Evolutionary conservation across 2,329 filamentous ascomycete species (phyloP), one percentile per base, ranked within the genome.

Genomic region (Sordariomycetes sp.): DNA sequence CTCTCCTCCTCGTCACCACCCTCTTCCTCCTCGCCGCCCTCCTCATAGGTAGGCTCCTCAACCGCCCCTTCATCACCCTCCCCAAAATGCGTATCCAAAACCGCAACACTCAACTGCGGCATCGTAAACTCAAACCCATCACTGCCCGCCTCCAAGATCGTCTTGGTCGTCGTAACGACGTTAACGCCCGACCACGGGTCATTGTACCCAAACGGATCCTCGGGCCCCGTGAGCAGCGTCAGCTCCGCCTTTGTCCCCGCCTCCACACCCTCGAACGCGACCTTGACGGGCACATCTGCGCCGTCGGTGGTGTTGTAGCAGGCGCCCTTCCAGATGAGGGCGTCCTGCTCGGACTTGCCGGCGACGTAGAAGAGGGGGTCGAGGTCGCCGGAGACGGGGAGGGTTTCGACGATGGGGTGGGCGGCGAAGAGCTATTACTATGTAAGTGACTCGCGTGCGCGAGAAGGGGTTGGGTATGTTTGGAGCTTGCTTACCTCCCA

Each of bases 81-180:
- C n/a, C 39, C 13, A 24, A 52, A 39, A 13, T 62, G 63, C 1
- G 73, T 75, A 55, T 81, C 77, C 56, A 84, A 63, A 2, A 84
- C 74, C 15, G 78, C 79, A 54, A 84, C 74, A 61, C 78, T 81
- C 58, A 81, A 66, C 61, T 78, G 69, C 0, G 79, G 80, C 63
- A 84, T 59, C 28, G 64, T 70, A 62, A 83, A 83, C 51, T 66
- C 66, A 61, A 83, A 81, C 1, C 80, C 80, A 28, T 72, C 68
- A 2, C 65, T 62, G 17, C 70, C 72, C 2, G 75, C 77, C 61
- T 64, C 68, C 22, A 80, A 59, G 0, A 65, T 66, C 1, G 63
- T 65, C 12, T 65, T 71, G 1, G 66, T 68, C 22, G 68, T 74
- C 55, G 75, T 66, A 0, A 82, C 79, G 22, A 79, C 72, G 59